Percentiles rank a stretch among this genome's conserved stretches.
phyloP scores from a whole-genome alignment of 306 rosid genomes.

The Corylus heterophylla region DNA sequence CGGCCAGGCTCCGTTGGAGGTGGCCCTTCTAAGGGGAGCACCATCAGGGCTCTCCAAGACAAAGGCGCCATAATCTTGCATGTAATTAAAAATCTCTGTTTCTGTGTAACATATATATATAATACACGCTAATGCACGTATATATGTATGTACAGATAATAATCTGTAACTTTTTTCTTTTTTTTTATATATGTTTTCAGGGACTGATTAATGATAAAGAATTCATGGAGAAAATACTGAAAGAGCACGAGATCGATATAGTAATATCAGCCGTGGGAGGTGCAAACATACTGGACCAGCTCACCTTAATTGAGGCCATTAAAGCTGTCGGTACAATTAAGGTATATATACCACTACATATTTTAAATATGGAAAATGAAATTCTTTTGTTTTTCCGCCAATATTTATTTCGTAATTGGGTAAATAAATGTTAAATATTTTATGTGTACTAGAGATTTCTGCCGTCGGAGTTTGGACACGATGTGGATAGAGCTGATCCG shows the following conservation, averaged over 20 bases:
- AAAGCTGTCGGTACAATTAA: slow-evolving; percentile 46
- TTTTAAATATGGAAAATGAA: too few relatives aligned
- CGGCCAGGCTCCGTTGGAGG: slow-evolving; percentile 29
- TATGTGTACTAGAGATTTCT: slow-evolving; percentile 49
- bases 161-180: neutral
- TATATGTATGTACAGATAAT: too few relatives aligned
- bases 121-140: too few relatives aligned
- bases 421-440: neutral
- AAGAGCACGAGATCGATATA: slow-evolving; percentile 49
- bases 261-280: slow-evolving; percentile 64
- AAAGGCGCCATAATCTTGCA: slow-evolving; percentile 55
- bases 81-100: slow-evolving; percentile 25
- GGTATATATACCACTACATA: slow-evolving; percentile 27
- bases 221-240: slow-evolving; percentile 48
- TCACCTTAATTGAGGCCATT: slow-evolving; percentile 52
- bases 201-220: slow-evolving; percentile 49
- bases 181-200: slow-evolving; percentile 18
- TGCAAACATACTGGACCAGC: slow-evolving; percentile 44
- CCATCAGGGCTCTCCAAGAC: slow-evolving; percentile 43
- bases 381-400: too few relatives aligned
- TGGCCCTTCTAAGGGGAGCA: slow-evolving; percentile 32
- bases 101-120: neutral
- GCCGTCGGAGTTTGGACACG: slow-evolving; percentile 81
- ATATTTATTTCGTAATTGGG: too few relatives aligned
- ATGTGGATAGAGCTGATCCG: slow-evolving; percentile 65